Evolutionary conservation across 257 asterid genomes (phyloP), one percentile per base, ranked within the genome.

Genomic region (Solanum dulcamara): DNA sequence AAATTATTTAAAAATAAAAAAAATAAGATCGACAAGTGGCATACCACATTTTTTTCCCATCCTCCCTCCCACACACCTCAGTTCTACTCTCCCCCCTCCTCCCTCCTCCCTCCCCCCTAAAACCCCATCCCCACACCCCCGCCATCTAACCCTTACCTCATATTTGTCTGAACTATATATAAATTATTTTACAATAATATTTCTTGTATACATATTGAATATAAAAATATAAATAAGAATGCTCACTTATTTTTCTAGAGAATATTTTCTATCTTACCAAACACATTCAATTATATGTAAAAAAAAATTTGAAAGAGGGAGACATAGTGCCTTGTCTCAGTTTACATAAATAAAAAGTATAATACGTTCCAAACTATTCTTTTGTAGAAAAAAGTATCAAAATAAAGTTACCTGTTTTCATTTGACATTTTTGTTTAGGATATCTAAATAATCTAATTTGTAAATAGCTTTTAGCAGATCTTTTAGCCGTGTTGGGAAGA

Each of bases 291-390:
- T 53, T 7, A 67, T 32, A 3, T 32, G n/a, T n/a, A n/a, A n/a
- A 32, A 32, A 67, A 67, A 17, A 26, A 32, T 67, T 32, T 67
- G 15, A 67, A 67, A 37, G 22, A 15, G 44, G 44, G 75, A 67
- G 42, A 32, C 24, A 24, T 67, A 37, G 7, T 68, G 79, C 48
- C 28, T 67, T 18, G 9, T 22, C 46, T 68, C 79, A 68, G 14
- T 35, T 68, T 68, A 68, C 48, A 35, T 68, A 68, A 68, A 35
- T 68, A 15, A 17, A 68, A 68, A 9, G 48, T 46, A 68, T 68
- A 33, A 68, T 68, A 68, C n/a, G n/a, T n/a, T n/a, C 28, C 70
- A 60, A 60, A 60, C 79, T 17, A 9, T 68, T 35, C 79, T 68
- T 68, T 33, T 33, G 8, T 28, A 60, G 10, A 1, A 9, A 32